Conservation (phyloP, 1,139 yeast genomes). For the Magnusiomyces sp. region DNA sequence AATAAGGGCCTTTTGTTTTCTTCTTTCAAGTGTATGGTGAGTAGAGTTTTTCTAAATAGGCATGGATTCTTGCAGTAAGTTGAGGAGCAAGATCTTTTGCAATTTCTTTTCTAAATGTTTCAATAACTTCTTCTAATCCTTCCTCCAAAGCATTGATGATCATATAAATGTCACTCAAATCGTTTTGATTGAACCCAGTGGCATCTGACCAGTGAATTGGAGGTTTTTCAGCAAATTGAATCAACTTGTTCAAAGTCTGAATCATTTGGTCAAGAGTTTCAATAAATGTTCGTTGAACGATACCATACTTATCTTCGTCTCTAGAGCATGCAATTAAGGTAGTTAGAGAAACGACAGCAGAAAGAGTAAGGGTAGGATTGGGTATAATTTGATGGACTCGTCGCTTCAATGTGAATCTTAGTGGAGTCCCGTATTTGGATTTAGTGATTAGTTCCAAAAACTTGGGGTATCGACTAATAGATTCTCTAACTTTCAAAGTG, state of each 20-base stretch:
- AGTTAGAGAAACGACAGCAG: slow-evolving; percentile 27
- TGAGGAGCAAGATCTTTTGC: too few relatives aligned
- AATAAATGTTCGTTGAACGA: slow-evolving; percentile 34
- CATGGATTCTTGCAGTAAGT: too few relatives aligned
- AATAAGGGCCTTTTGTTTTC: too few relatives aligned
- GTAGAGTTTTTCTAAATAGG: too few relatives aligned
- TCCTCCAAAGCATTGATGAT: too few relatives aligned
- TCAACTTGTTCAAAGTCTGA: slow-evolving; percentile 23
- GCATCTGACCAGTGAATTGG: slow-evolving; percentile 33
- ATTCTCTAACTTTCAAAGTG: slow-evolving; percentile 6
- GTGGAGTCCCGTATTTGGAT: slow-evolving; percentile 21
- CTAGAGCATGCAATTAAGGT: slow-evolving; percentile 25
- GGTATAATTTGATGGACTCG: slow-evolving; percentile 23
- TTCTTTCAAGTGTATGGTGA: too few relatives aligned
- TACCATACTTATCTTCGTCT: slow-evolving; percentile 33
- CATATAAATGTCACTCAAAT: too few relatives aligned
- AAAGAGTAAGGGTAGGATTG: slow-evolving; percentile 21
- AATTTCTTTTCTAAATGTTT: too few relatives aligned
- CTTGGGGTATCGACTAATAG: slow-evolving; percentile 5
- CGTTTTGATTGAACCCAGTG: too few relatives aligned
- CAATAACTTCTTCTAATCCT: too few relatives aligned
- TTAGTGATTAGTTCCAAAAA: slow-evolving; percentile 13
- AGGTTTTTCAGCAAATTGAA: slow-evolving; percentile 24
- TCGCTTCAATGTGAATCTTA: slow-evolving; percentile 29
- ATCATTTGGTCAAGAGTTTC: slow-evolving; percentile 26